Evolutionary conservation across 2,329 filamentous ascomycete species (phyloP).

Genomic region (Lecanicillium sp.): DNA sequence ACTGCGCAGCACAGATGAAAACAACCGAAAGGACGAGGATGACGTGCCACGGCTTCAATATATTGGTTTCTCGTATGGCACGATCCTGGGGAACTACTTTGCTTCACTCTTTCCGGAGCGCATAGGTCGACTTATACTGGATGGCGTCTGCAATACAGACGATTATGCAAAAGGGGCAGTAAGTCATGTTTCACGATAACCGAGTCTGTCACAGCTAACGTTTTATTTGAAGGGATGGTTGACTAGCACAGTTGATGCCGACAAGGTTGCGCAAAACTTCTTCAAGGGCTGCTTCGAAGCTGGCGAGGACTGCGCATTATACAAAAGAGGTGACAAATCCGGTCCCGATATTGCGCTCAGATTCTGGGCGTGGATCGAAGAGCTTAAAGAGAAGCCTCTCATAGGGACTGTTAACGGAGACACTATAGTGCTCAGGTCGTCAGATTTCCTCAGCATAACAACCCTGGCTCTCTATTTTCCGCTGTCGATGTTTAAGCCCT

Average conservation of each 20-base stretch:
- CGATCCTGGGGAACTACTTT: conserved; percentile 25
- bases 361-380: conserved; percentile 20
- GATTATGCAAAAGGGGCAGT: conserved; percentile 26
- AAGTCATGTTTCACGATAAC: conserved; percentile 11
- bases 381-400: conserved; percentile 20
- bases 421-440: conserved; percentile 19
- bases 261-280: conserved; percentile 24
- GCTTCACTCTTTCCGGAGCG: conserved; percentile 26
- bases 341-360: conserved; percentile 22
- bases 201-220: not conserved
- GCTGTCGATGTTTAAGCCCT: conserved; percentile 11
- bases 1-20: conserved; percentile 11
- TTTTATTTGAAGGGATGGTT: conserved; percentile 27
- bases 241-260: conserved; percentile 27
- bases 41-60: conserved; percentile 29
- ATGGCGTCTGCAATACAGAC: conserved; percentile 26
- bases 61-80: conserved; percentile 41
- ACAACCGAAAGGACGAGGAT: conserved; percentile 1
- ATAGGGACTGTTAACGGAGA: conserved; percentile 13
- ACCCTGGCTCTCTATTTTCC: conserved; percentile 18
- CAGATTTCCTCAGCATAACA: conserved; percentile 21
- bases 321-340: conserved; percentile 15
- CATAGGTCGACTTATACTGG: conserved; percentile 32
- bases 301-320: conserved; percentile 21
- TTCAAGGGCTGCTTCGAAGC: conserved; percentile 27